phyloP scores from a whole-genome alignment of 805 yeast genomes.

The Spathaspora hagerdaliae region DNA sequence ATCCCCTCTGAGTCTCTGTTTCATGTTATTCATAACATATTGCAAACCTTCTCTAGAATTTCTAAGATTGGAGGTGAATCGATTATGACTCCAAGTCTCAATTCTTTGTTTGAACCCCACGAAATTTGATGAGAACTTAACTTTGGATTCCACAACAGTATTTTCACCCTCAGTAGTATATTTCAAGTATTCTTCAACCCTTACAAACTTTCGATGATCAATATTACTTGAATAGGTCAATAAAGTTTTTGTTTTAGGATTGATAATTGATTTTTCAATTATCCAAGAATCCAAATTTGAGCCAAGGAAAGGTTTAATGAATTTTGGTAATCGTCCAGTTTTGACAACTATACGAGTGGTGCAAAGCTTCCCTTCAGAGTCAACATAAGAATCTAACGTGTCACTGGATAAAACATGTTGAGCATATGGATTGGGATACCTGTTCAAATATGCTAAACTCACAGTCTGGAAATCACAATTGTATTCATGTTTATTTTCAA shows the following conservation, averaged over 20 bases:
- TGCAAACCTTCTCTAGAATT: slow-evolving; percentile 70
- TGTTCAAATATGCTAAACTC: slow-evolving; percentile 64
- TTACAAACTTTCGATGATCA: slow-evolving; percentile 75
- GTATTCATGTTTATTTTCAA: slow-evolving; percentile 27
- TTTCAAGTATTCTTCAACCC: slow-evolving; percentile 71
- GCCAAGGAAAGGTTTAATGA: slow-evolving; percentile 75
- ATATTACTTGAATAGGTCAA: slow-evolving; percentile 73
- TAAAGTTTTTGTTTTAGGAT: slow-evolving; percentile 54
- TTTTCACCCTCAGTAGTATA: slow-evolving; percentile 35
- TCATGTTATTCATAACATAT: slow-evolving; percentile 67
- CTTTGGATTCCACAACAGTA: slow-evolving; percentile 55
- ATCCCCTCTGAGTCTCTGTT: slow-evolving; percentile 15
- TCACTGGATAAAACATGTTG: slow-evolving; percentile 82
- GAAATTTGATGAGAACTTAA: slow-evolving; percentile 70
- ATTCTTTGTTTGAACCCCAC: slow-evolving; percentile 65
- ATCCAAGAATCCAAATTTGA: slow-evolving; percentile 72
- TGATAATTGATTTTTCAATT: slow-evolving; percentile 71
- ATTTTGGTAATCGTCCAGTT: slow-evolving; percentile 74
- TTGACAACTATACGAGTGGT: slow-evolving; percentile 75
- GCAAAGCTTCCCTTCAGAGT: slow-evolving; percentile 58
- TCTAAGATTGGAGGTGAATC: slow-evolving; percentile 63
- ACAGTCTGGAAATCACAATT: slow-evolving; percentile 63
- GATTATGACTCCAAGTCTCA: slow-evolving; percentile 75
- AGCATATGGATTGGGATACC: slow-evolving; percentile 73
- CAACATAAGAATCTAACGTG: slow-evolving; percentile 60